phyloP scores from a whole-genome alignment of 352 stramenopile species.

The Pythium phragmitis region DNA sequence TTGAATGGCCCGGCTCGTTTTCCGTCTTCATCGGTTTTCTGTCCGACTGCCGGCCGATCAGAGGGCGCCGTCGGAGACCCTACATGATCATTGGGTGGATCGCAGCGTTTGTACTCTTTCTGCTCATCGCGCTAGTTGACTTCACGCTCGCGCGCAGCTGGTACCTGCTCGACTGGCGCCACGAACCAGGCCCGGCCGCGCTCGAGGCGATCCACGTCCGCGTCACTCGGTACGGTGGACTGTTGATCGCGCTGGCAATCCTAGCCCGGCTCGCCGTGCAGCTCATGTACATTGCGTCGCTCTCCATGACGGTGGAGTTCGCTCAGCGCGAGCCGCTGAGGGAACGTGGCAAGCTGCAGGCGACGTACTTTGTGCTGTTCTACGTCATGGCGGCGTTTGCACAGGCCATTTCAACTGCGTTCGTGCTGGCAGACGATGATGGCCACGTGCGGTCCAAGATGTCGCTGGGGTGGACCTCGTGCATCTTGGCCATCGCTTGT shows the following conservation, averaged over 20 bases:
- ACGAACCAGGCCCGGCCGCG: background rate
- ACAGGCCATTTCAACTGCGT: conserved; percentile 30
- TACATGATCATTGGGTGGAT: conserved; percentile 85
- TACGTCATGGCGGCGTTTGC: conserved; percentile 33
- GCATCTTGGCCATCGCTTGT: conserved; percentile 25
- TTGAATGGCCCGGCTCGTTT: conserved; percentile 54
- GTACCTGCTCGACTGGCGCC: conserved; percentile 10
- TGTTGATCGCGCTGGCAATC: conserved; percentile 30
- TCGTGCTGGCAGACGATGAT: conserved; percentile 28
- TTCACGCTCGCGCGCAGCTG: conserved; percentile 8
- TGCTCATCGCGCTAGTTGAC: conserved; percentile 13
- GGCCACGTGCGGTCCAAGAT: conserved; percentile 24
- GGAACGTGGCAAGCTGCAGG: conserved; percentile 29
- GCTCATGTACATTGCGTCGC: conserved; percentile 23
- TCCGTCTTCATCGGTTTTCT: conserved; percentile 87
- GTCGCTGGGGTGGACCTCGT: conserved; percentile 23
- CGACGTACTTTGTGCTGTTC: conserved; percentile 41
- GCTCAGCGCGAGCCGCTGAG: conserved; percentile 25
- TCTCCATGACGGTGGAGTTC: conserved; percentile 31
- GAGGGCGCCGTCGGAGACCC: conserved; percentile 80
- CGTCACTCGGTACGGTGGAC: conserved; percentile 1
- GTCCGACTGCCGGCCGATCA: conserved; percentile 88
- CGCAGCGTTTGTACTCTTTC: conserved; percentile 6
- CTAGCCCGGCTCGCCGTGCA: conserved; percentile 32
- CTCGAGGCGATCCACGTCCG: background rate